These are phyloP conservation scores for Ceratocystis destructans DNA, from an alignment of 2,329 filamentous ascomycete genomes.

Conservation along the genomic window DNA sequence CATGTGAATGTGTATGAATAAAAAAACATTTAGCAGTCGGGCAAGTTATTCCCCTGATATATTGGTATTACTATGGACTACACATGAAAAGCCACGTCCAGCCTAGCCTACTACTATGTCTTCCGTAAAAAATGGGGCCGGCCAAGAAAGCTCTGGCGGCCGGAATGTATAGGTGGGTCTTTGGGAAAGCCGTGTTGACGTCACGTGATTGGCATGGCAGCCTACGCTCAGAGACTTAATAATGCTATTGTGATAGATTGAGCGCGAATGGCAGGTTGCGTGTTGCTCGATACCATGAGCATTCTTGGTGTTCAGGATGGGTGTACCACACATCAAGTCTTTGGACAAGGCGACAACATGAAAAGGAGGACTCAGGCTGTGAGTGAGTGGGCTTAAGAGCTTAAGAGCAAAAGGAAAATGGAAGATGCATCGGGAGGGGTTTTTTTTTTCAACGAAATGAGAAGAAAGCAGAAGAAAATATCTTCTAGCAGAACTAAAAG, in stretches of 20 bases:
- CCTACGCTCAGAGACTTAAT: neutral
- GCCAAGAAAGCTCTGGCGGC: neutral
- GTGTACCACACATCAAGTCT: no score
- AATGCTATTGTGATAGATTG: no score
- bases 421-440: neutral
- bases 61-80: neutral
- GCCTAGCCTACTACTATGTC: neutral
- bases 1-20: neutral
- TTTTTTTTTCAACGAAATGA: neutral
- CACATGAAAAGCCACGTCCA: neutral
- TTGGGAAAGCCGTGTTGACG: neutral
- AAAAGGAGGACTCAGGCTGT: neutral
- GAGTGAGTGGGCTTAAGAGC: no score
- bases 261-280: no score
- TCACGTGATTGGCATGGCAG: neutral
- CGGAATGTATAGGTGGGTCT: neutral
- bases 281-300: no score
- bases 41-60: neutral
- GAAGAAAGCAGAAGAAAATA: neutral
- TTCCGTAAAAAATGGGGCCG: conserved; percentile 5
- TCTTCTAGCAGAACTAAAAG: neutral
- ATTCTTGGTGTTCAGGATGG: no score
- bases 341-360: neutral
- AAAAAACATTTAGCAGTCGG: neutral
- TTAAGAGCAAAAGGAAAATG: neutral